Conservation (phyloP, 2,329 filamentous ascomycete species). For the Cladosporium cucumerinum region DNA sequence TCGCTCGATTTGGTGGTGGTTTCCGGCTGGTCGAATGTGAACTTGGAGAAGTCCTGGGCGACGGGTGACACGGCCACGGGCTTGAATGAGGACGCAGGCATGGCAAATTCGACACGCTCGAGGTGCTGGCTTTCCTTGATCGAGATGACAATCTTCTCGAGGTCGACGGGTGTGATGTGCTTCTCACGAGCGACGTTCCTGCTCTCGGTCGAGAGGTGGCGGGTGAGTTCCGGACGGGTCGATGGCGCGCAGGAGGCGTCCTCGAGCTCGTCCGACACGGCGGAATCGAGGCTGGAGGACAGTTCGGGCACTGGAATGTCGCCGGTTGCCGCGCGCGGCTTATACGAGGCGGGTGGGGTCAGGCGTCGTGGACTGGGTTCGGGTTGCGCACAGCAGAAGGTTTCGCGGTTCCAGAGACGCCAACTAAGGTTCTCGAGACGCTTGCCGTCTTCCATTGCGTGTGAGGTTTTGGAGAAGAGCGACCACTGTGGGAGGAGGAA, state of each 20-base stretch:
- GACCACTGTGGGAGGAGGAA: slow-evolving; percentile 28
- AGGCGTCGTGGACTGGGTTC: background rate
- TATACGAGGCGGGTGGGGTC: slow-evolving; percentile 6
- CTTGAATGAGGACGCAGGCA: slow-evolving; percentile 21
- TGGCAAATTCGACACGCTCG: slow-evolving; percentile 50
- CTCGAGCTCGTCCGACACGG: slow-evolving; percentile 39
- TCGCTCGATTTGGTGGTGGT: slow-evolving; percentile 31
- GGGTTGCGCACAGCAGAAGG: slow-evolving; percentile 71
- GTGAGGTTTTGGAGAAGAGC: slow-evolving; percentile 94
- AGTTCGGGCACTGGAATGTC: slow-evolving; percentile 41
- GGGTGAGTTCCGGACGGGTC: slow-evolving; percentile 63
- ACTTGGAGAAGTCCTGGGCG: slow-evolving; percentile 37
- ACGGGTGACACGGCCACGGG: slow-evolving; percentile 21
- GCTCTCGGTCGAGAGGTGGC: slow-evolving; percentile 67
- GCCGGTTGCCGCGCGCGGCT: slow-evolving; percentile 28
- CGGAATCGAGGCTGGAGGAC: slow-evolving; percentile 46
- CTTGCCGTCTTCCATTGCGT: slow-evolving; percentile 88
- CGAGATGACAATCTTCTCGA: slow-evolving; percentile 90
- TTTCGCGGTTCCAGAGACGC: slow-evolving; percentile 92
- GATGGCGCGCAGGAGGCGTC: slow-evolving; percentile 45
- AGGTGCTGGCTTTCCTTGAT: slow-evolving; percentile 81
- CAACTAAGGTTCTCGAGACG: slow-evolving; percentile 93
- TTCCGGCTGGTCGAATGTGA: slow-evolving; percentile 22
- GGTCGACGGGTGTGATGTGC: slow-evolving; percentile 86
- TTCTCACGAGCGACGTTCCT: slow-evolving; percentile 72